These are phyloP conservation scores for Bruguiera sexangula DNA, from an alignment of 345 rosid genomes.

Conservation along the genomic window DNA sequence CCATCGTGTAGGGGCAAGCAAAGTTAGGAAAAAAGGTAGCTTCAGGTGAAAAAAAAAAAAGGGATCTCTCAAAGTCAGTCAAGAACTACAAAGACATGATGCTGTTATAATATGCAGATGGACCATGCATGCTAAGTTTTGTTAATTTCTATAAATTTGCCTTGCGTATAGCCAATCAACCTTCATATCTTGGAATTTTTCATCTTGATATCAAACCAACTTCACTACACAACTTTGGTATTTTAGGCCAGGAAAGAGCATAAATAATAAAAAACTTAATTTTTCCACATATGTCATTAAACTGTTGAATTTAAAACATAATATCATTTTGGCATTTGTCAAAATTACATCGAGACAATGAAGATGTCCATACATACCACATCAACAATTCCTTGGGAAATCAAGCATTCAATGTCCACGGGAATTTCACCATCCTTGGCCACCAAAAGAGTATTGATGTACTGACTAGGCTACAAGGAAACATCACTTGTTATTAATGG, in stretches of 20 bases:
- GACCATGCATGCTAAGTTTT: too few species aligned
- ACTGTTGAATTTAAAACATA: background rate
- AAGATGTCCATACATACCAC: slow-evolving; percentile 42
- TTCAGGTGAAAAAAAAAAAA: background rate
- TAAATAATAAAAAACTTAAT: too few species aligned
- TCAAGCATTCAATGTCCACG: slow-evolving; percentile 49
- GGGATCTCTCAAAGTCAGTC: background rate
- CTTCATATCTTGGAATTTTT: too few species aligned
- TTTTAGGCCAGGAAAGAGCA: background rate
- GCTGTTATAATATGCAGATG: background rate
- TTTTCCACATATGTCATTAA: background rate
- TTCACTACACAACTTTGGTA: background rate
- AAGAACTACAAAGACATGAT: background rate
- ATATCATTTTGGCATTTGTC: background rate
- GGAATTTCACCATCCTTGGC: slow-evolving; percentile 68
- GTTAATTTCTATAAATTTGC: background rate
- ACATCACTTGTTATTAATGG: slow-evolving; percentile 10
- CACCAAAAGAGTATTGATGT: slow-evolving; percentile 74
- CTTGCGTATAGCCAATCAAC: background rate
- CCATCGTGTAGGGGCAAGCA: background rate
- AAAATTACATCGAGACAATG: slow-evolving; percentile 1
- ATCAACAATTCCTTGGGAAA: slow-evolving; percentile 62
- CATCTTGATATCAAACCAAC: background rate
- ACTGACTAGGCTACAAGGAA: slow-evolving; percentile 67
- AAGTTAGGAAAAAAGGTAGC: background rate